Conservation (phyloP, 352 stramenopile genomes). For the Phytophthora capsici region DNA sequence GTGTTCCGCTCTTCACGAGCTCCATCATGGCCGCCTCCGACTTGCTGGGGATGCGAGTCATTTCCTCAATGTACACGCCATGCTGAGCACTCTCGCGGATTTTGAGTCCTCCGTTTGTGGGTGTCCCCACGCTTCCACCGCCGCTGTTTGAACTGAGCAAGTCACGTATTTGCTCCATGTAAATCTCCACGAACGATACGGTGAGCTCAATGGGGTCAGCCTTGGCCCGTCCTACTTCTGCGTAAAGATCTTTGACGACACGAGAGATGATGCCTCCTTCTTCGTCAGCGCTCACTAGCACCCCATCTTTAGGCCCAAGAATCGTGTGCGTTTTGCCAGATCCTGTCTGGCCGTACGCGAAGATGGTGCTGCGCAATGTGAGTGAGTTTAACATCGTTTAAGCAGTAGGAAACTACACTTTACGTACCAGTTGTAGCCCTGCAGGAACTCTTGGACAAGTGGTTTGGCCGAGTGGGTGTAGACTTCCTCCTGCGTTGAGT, state of each 20-base stretch:
- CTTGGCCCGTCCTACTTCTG: constrained; percentile 36
- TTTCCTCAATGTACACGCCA: constrained; percentile 82
- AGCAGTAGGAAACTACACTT: neutral
- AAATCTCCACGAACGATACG: constrained; percentile 88
- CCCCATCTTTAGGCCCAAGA: constrained; percentile 68
- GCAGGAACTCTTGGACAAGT: constrained; percentile 68
- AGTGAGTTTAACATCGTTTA: neutral
- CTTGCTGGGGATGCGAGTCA: constrained; percentile 51
- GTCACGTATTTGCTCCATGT: constrained; percentile 89
- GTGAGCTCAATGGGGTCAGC: constrained; percentile 53
- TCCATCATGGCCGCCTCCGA: constrained; percentile 64
- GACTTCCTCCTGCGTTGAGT: constrained; percentile 70
- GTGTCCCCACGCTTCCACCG: constrained; percentile 21
- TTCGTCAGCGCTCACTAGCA: constrained; percentile 60
- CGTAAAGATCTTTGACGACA: constrained; percentile 60
- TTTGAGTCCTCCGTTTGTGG: constrained; percentile 55
- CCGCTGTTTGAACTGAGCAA: constrained; percentile 43
- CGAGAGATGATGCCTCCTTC: constrained; percentile 73
- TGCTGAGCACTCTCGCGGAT: constrained; percentile 74
- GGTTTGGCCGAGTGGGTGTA: constrained; percentile 74
- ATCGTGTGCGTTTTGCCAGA: constrained; percentile 93
- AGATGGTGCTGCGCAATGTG: constrained; percentile 67
- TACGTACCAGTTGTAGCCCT: constrained; percentile 78
- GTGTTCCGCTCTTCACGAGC: constrained; percentile 61
- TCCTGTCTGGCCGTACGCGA: constrained; percentile 91